Evolutionary conservation across 768 basidiomycete genomes (phyloP).

Genomic region (Russula compacta): DNA sequence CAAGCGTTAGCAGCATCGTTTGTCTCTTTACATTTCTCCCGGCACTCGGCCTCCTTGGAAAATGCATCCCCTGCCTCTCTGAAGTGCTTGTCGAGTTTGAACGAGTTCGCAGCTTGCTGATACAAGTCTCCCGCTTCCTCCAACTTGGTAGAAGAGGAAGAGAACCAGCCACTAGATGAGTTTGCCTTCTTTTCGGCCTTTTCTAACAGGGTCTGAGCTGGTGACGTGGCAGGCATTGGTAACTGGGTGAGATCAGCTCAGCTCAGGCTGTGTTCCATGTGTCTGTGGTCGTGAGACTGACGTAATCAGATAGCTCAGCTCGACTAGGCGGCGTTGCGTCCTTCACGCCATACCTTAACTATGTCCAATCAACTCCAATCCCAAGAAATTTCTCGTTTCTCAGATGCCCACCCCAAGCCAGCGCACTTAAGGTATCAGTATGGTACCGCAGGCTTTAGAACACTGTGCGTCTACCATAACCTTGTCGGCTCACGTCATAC

Average conservation of each 20-base stretch:
- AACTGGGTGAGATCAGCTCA: slow-evolving; percentile 16
- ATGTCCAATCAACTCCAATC: slow-evolving; percentile 26
- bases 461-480: slow-evolving; percentile 47
- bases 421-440: slow-evolving; percentile 64
- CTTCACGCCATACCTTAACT: not conserved
- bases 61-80: slow-evolving; percentile 90
- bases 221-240: slow-evolving; percentile 66
- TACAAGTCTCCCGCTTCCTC: slow-evolving; percentile 96
- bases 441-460: slow-evolving; percentile 94
- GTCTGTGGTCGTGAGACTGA: not conserved
- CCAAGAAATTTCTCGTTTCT: slow-evolving; percentile 38
- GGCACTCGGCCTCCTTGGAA: slow-evolving; percentile 88
- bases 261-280: not conserved
- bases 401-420: slow-evolving; percentile 67
- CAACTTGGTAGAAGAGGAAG: slow-evolving; percentile 70
- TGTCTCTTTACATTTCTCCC: slow-evolving; percentile 75
- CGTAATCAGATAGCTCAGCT: slow-evolving; percentile 1
- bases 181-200: slow-evolving; percentile 90
- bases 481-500: not conserved
- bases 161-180: slow-evolving; percentile 83
- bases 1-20: slow-evolving; percentile 98
- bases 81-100: slow-evolving; percentile 87
- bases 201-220: slow-evolving; percentile 64
- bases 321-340: not conserved
- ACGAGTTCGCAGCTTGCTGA: slow-evolving; percentile 88